Evolutionary conservation across 148 eudicot species (phyloP), one percentile per base, ranked within the genome.

Genomic region (Selenicereus undatus): DNA sequence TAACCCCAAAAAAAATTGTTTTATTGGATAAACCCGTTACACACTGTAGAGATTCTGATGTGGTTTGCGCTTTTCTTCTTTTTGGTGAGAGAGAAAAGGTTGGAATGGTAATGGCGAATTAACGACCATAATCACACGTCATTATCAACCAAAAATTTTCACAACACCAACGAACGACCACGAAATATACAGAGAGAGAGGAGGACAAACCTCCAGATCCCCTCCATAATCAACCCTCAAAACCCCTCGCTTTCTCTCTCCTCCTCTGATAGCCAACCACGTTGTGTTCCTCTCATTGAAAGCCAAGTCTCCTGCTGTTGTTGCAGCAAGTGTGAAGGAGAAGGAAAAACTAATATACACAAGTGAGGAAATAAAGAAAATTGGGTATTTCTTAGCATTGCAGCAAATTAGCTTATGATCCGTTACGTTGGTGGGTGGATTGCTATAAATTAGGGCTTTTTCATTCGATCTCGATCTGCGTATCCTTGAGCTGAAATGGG

Each of bases 211-310:
- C 54, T 32, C 77, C 81, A 87, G 86, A 89, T 86, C 86, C 81
- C 68, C 83, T 77, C 83, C 58, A 69, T 69, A 20, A 56, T 5
- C n/a, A 52, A 73, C 36, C 48, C 65, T 11, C 26, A 16, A 58
- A 54, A 51, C 60, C 52, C 58, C 26, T 42, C 45, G 45, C 26
- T 18, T 1, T 18, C 11, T 72, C 71, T 74, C 58, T 26, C 66
- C 74, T 29, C 79, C 42, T 79, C 78, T 70, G 24, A 60, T 69
- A 14, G n/a, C 78, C 78, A 51, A 77, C 78, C 84, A 71, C 86
- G 81, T 82, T 86, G 79, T 82, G 79, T 86, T 81, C 62, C 88
- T 86, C 88, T 76, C 78, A 84, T 84, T 85, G 86, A 89, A 89
- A 87, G 90, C 88, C 64, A 89, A 87, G 86, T 86, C 79, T 83